Base-by-base conservation (phyloP, 345 rosid species). In the Lenwebbia sp. region DNA sequence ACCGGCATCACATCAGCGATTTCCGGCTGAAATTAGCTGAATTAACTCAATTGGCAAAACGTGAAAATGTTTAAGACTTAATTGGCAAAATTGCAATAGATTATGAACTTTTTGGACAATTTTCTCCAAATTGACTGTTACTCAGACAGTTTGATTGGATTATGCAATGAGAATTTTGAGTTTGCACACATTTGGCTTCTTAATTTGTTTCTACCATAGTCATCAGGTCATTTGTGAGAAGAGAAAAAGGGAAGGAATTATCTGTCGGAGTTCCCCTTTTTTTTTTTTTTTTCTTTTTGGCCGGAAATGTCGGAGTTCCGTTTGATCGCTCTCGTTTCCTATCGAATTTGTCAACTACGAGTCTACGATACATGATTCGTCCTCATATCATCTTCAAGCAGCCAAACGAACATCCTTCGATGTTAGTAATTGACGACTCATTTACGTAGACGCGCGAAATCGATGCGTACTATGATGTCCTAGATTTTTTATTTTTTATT, bases 1-100 rank as follows among this genome's bases (percentile, higher is more conserved):
- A 50, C 1, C 4, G 1, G 3, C 14, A 3, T 50, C 14, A 12
- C 52, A 0, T 50, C 4, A 1, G 14, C 4, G 14, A 50, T 50
- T 12, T 50, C 12, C 12, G 10, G 3, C 3, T 0, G 12, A 47
- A 47, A 47, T 50, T 10, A 2, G 4, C 12, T 3, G 11, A 11
- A 50, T 50, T 2, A 12, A 50, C 52, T 50, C 14, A 50, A 11
- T 3, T 11, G 52, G 0, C 52, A 50, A 50, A 50, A 50, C 14
- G 13, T 11, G 14, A 11, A 50, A 50, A 50, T 0, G 4, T 50
- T 3, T 12, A 12, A 3, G 13, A 11, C 3, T 50, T 3, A 50
- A 50, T 11, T 50, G 2, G 4, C 4, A 50, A 12, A 50, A 50
- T 0, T 12, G 4, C 52, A 12, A 3, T 50, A 12, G 0, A 10